These are phyloP conservation scores for Butyriboletus loyo DNA, from an alignment of 768 basidiomycete species.

Conservation along the genomic window DNA sequence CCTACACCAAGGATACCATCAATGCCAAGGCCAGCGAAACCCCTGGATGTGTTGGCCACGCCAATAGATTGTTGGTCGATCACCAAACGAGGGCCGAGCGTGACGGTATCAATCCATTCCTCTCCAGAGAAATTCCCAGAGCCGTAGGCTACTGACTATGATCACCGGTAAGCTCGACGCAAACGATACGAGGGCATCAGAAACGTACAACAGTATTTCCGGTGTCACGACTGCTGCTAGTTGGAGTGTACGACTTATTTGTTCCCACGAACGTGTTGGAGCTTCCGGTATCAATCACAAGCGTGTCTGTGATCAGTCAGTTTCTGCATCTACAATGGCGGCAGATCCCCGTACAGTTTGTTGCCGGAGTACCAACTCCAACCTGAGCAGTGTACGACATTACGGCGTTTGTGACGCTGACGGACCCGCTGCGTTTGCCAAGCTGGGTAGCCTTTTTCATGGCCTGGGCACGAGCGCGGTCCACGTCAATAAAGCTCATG, in stretches of 20 bases:
- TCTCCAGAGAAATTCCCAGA: slow-evolving; percentile 12
- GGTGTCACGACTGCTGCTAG: slow-evolving; percentile 12
- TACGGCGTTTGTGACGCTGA: slow-evolving; percentile 16
- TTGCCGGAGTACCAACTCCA: slow-evolving; percentile 26
- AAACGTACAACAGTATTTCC: slow-evolving; percentile 21
- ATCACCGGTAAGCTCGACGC: not conserved
- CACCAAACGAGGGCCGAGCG: not conserved
- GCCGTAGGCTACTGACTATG: slow-evolving; percentile 1
- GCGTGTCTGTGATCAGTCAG: slow-evolving; percentile 18
- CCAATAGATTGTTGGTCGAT: slow-evolving; percentile 32
- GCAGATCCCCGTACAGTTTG: slow-evolving; percentile 19
- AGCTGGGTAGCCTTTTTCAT: slow-evolving; percentile 1
- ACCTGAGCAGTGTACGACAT: slow-evolving; percentile 31
- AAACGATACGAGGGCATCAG: not conserved
- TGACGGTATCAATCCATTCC: slow-evolving; percentile 11
- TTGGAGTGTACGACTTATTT: slow-evolving; percentile 7
- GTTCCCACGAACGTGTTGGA: slow-evolving; percentile 30
- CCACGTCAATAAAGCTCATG: slow-evolving; percentile 12
- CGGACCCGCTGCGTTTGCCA: slow-evolving; percentile 5
- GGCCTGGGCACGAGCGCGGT: slow-evolving; percentile 19
- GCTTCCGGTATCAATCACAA: slow-evolving; percentile 32
- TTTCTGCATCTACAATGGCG: not conserved
- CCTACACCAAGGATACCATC: slow-evolving; percentile 41
- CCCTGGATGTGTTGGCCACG: slow-evolving; percentile 25
- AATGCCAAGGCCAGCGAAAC: slow-evolving; percentile 27